phyloP scores from a whole-genome alignment of 192 early-diverging fungal species.

The Dissophora ornata region DNA sequence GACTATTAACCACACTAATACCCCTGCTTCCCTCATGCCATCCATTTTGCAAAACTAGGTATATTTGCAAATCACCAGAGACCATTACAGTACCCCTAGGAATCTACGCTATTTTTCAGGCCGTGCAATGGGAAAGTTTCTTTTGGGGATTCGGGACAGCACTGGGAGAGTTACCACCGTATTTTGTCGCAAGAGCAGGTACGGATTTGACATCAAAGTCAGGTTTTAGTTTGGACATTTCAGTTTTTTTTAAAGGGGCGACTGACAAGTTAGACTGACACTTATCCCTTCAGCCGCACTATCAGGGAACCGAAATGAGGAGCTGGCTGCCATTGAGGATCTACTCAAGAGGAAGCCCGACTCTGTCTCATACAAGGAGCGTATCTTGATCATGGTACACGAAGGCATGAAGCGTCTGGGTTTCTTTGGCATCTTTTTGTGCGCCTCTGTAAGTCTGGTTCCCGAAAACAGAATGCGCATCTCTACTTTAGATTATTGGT shows the following conservation, averaged over 20 bases:
- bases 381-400: slow-evolving; percentile 74
- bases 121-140: slow-evolving; percentile 82
- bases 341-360: slow-evolving; percentile 60
- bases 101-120: slow-evolving; percentile 71
- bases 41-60: slow-evolving; percentile 35
- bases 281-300: slow-evolving; percentile 55
- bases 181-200: slow-evolving; percentile 74
- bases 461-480: too few species aligned
- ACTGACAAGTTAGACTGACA: neutral
- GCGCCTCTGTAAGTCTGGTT: slow-evolving; percentile 80
- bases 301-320: slow-evolving; percentile 63
- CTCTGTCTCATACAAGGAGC: slow-evolving; percentile 74
- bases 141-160: slow-evolving; percentile 96
- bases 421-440: slow-evolving; percentile 91
- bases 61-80: slow-evolving; percentile 43
- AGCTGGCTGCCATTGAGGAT: slow-evolving; percentile 57
- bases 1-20: too few species aligned
- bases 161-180: slow-evolving; percentile 93
- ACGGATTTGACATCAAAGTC: slow-evolving; percentile 3
- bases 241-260: too few species aligned
- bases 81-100: slow-evolving; percentile 54
- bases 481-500: too few species aligned
- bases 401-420: slow-evolving; percentile 79
- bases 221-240: too few species aligned
- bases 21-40: too few species aligned